Evolutionary conservation across 805 yeast species (phyloP).

Genomic region (Ogataea nakhonphanomensis): DNA sequence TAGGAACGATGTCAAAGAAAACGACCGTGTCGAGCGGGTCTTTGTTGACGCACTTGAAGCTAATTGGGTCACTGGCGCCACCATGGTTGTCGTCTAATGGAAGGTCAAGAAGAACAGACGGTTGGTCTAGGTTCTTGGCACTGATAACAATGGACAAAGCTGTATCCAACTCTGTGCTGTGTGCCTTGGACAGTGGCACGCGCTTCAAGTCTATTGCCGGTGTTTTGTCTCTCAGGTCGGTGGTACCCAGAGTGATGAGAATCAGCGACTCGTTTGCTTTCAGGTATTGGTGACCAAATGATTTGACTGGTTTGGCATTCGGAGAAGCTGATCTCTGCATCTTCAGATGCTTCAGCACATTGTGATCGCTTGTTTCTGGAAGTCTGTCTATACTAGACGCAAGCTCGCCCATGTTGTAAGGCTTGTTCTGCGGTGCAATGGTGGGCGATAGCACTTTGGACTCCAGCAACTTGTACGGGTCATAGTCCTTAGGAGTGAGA

Average conservation of each 20-base stretch:
- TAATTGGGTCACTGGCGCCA: slow-evolving; percentile 67
- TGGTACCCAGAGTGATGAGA: slow-evolving; percentile 82
- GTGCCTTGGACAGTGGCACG: slow-evolving; percentile 72
- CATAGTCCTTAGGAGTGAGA: slow-evolving; percentile 49
- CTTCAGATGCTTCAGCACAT: slow-evolving; percentile 21
- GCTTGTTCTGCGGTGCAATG: slow-evolving; percentile 34
- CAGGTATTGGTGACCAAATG: slow-evolving; percentile 81
- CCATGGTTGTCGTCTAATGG: slow-evolving; percentile 80
- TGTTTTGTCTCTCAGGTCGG: slow-evolving; percentile 60
- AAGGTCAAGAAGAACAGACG: slow-evolving; percentile 60
- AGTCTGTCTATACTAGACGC: slow-evolving; percentile 27
- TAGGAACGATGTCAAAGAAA: slow-evolving; percentile 85
- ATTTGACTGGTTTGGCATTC: slow-evolving; percentile 59
- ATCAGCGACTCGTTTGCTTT: slow-evolving; percentile 62
- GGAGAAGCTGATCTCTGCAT: slow-evolving; percentile 24
- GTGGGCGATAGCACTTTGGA: slow-evolving; percentile 21
- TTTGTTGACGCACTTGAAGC: slow-evolving; percentile 56
- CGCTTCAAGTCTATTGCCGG: slow-evolving; percentile 66
- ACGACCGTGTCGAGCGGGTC: slow-evolving; percentile 53
- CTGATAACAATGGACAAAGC: slow-evolving; percentile 72
- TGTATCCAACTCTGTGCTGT: slow-evolving; percentile 82
- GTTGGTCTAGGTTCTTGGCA: slow-evolving; percentile 46
- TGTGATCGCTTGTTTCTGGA: slow-evolving; percentile 19
- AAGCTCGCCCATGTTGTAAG: slow-evolving; percentile 22
- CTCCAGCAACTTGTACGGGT: slow-evolving; percentile 30